Evolutionary conservation across 2,329 filamentous ascomycete species (phyloP).

Genomic region (Fusarium nurragi): DNA sequence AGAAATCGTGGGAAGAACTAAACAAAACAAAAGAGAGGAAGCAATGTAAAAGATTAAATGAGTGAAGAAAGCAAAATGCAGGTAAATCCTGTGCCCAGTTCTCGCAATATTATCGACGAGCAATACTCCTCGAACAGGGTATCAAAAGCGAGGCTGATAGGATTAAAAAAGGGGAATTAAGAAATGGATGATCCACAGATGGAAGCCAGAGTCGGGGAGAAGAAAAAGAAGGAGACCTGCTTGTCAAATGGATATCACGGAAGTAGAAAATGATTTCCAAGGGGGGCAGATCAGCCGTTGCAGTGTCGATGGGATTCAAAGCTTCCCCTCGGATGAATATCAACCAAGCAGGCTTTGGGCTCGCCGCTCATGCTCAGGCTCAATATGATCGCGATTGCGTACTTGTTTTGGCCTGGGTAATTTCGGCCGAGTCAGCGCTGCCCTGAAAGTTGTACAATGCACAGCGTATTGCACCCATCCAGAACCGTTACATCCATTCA

Average conservation of each 20-base stretch:
- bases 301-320: conserved; percentile 26
- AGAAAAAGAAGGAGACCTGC: conserved; percentile 9
- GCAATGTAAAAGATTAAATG: conserved; percentile 6
- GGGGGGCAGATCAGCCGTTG: conserved; percentile 26
- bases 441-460: conserved; percentile 28
- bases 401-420: conserved; percentile 27
- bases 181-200: conserved; percentile 1
- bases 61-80: conserved; percentile 9
- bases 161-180: conserved; percentile 18
- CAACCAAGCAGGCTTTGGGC: conserved; percentile 21
- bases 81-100: conserved; percentile 22
- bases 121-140: conserved; percentile 25
- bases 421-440: conserved; percentile 34
- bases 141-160: conserved; percentile 31
- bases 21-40: conserved; percentile 11
- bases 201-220: background rate
- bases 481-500: conserved; percentile 22
- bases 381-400: conserved; percentile 29
- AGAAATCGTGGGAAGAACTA: background rate
- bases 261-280: conserved; percentile 4
- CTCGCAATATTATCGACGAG: conserved; percentile 34
- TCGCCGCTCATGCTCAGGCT: conserved; percentile 5
- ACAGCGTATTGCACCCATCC: conserved; percentile 34
- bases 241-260: conserved; percentile 5
- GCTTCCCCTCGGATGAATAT: conserved; percentile 26